These are phyloP conservation scores for Saposhnikovia divaricata DNA, from an alignment of 129 eudicot genomes.

Conservation along the genomic window DNA sequence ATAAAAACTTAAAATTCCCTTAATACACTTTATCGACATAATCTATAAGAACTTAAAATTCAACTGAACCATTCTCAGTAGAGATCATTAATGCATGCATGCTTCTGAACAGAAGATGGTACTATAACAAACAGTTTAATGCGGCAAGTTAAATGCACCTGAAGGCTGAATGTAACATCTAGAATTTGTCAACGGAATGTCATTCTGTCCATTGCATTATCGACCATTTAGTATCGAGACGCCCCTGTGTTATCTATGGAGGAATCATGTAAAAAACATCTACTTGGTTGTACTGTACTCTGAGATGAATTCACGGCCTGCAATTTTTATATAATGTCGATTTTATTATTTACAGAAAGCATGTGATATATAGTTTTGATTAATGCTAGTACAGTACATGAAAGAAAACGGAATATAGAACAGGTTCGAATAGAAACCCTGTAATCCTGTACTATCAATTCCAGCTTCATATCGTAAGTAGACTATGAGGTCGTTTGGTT, in stretches of 20 bases:
- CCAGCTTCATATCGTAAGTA: neutral
- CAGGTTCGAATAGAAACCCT: neutral
- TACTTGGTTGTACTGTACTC: neutral
- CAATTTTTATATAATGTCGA: neutral
- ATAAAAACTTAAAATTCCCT: no score
- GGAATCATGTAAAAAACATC: neutral
- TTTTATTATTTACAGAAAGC: no score
- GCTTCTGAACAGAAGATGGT: neutral
- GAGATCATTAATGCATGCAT: no score
- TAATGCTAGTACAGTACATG: neutral
- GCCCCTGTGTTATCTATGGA: neutral
- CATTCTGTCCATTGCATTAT: neutral
- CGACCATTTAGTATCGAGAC: neutral
- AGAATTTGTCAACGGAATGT: neutral
- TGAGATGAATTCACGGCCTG: neutral
- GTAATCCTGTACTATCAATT: neutral
- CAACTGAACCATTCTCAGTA: no score
- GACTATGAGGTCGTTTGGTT: no score
- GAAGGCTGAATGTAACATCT: neutral
- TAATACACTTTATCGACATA: no score
- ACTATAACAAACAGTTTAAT: neutral
- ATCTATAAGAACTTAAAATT: no score
- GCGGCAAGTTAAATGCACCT: neutral
- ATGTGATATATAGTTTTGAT: neutral
- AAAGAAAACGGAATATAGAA: neutral